Conservation (phyloP, 2,329 filamentous ascomycete species). For the Monascus ruber region DNA sequence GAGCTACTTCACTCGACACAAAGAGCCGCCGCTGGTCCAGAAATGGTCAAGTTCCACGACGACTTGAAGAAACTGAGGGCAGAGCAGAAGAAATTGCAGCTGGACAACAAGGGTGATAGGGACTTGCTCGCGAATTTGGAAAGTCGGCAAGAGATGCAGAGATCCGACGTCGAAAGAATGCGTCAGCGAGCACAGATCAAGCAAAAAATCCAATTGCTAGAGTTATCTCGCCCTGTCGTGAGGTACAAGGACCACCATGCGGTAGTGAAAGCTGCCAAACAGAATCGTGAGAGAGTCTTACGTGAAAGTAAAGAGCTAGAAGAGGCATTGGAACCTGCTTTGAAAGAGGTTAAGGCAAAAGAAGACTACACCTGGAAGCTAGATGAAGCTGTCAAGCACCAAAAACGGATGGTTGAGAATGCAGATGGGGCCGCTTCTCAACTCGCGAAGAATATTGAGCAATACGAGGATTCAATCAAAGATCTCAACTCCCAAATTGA, state of each 20-base stretch:
- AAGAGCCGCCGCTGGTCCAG: conserved; percentile 68
- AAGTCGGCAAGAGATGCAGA: conserved; percentile 59
- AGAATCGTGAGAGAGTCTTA: conserved; percentile 43
- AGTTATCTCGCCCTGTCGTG: conserved; percentile 54
- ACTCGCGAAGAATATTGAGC: conserved; percentile 31
- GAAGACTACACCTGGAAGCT: conserved; percentile 51
- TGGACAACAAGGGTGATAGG: conserved; percentile 46
- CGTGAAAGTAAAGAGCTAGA: conserved; percentile 50
- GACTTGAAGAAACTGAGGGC: conserved; percentile 59
- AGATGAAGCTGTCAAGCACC: conserved; percentile 42
- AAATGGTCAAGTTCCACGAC: conserved; percentile 71
- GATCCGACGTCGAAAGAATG: conserved; percentile 72
- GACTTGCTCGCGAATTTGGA: conserved; percentile 59
- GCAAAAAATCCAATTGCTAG: conserved; percentile 52
- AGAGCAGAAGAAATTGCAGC: conserved; percentile 54
- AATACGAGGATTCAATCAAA: conserved; percentile 25
- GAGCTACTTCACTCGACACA: conserved; percentile 78
- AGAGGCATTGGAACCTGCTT: conserved; percentile 51
- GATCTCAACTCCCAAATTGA: conserved; percentile 32
- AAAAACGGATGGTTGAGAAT: conserved; percentile 43
- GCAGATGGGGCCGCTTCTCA: conserved; percentile 41
- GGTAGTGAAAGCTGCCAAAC: conserved; percentile 42
- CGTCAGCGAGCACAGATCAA: conserved; percentile 62
- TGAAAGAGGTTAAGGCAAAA: conserved; percentile 60
- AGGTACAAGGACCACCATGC: conserved; percentile 48